Evolutionary conservation across 805 yeast species (phyloP), one percentile per base, ranked within the genome.

Genomic region (Diddensiella transvaalensis): DNA sequence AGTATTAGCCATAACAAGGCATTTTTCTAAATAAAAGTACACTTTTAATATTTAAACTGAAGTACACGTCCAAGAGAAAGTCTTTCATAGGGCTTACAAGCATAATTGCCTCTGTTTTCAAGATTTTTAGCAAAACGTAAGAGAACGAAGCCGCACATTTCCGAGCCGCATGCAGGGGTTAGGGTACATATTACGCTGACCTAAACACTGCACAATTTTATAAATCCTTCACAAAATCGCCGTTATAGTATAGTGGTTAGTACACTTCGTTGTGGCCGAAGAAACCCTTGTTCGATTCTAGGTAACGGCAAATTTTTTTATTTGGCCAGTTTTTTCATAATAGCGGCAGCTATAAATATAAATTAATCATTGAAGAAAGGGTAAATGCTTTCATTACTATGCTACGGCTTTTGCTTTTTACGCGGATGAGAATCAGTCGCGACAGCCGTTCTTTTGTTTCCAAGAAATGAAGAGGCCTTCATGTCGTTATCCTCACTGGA

Each of bases 401-500:
- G 33, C 33, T 39, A n/a, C n/a, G n/a, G n/a, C 53, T 59, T 59
- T 29, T 58, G 62, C 39, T 55, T 55, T 51, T 59, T 59, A n/a
- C 60, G 44, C 3, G 53, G 46, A 35, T 58, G 60, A 17, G 40
- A 35, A 11, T 49, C 54, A 24, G 53, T 62, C 5, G 49, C 55
- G 17, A 52, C 58, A 13, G 54, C 58, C 11, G 60, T 62, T 48
- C 69, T 59, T 53, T 64, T 70, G 18, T 55, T 53, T 1, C 66
- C 64, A 23, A 61, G 59, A 22, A 60, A 56, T 8, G 72, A 51
- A 13, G 63, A 58, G 1, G 74, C 61, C 52, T 62, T 71, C 40
- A 88, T 87, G 65, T 89, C 96, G 56, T 81, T 82, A 63, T 89
- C 96, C 59, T 87, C 95, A 18, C 87, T 83, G 57, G 87, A 87